Evolutionary conservation across 208 protist genomes (phyloP).

Genomic region (Crithidia mellificae): DNA sequence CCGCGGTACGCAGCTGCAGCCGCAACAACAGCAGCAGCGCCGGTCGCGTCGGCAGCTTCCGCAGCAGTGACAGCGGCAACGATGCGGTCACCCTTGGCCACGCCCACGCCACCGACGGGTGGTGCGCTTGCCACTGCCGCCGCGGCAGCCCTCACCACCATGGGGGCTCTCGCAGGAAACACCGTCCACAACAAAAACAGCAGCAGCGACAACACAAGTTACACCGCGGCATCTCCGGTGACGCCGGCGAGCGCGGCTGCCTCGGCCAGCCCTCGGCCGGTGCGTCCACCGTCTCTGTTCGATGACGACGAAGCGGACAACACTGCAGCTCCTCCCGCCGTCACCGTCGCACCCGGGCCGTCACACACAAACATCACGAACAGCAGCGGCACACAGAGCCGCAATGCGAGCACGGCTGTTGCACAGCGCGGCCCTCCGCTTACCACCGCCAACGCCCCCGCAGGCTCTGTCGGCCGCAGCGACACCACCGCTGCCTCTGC

Average conservation of each 20-base stretch:
- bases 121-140: too few relatives aligned
- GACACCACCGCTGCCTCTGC: background rate
- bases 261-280: background rate
- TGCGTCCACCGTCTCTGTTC: conserved; percentile 35
- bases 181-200: background rate
- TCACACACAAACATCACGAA: background rate
- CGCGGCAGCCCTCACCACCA: too few relatives aligned
- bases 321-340: background rate
- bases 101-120: too few relatives aligned
- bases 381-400: too few relatives aligned
- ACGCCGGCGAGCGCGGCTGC: background rate
- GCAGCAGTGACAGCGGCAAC: background rate
- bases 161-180: background rate
- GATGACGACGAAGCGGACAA: conserved; percentile 20
- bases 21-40: background rate
- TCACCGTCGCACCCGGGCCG: background rate
- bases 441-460: too few relatives aligned
- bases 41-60: background rate
- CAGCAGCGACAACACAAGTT: background rate
- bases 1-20: conserved; percentile 2
- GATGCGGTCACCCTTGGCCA: too few relatives aligned
- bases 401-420: too few relatives aligned
- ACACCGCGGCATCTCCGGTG: background rate
- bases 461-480: too few relatives aligned
- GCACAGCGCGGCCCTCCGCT: too few relatives aligned